These are phyloP conservation scores for Xylaria hypoxylon DNA, from an alignment of 2,329 filamentous ascomycete species.

Conservation along the genomic window DNA sequence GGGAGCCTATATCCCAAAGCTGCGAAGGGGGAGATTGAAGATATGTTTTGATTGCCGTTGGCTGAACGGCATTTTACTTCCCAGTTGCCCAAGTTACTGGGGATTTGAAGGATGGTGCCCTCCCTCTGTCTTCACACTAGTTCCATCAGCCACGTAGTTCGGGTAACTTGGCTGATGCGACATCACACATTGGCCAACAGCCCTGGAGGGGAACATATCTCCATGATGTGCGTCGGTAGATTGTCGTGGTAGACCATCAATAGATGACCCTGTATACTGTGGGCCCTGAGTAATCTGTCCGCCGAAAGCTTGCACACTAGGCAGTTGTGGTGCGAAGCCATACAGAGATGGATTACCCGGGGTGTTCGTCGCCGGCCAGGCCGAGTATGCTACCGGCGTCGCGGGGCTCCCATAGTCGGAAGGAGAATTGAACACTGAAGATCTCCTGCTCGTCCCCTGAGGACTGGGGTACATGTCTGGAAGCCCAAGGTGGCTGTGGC, in stretches of 20 bases:
- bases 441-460: conserved; percentile 60
- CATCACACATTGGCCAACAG: conserved; percentile 36
- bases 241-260: conserved; percentile 49
- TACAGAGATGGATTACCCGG: conserved; percentile 59
- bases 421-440: conserved; percentile 57
- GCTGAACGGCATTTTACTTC: background rate
- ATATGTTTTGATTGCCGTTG: background rate
- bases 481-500: conserved; percentile 55
- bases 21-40: background rate
- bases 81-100: conserved; percentile 8
- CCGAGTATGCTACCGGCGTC: conserved; percentile 55
- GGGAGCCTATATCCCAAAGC: background rate
- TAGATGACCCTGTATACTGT: conserved; percentile 34
- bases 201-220: conserved; percentile 45
- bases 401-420: conserved; percentile 60
- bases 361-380: conserved; percentile 60
- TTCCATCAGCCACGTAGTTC: conserved; percentile 38
- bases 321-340: conserved; percentile 57
- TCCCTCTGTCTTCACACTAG: conserved; percentile 36
- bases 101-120: background rate
- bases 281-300: conserved; percentile 40
- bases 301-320: conserved; percentile 48
- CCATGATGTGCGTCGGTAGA: conserved; percentile 46
- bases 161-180: conserved; percentile 38
- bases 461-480: conserved; percentile 60